Percentiles rank a stretch among this genome's conserved stretches.
Evolutionary conservation across 2,329 filamentous ascomycete genomes (phyloP).

Genomic region (Fusarium pseudonygamai): DNA sequence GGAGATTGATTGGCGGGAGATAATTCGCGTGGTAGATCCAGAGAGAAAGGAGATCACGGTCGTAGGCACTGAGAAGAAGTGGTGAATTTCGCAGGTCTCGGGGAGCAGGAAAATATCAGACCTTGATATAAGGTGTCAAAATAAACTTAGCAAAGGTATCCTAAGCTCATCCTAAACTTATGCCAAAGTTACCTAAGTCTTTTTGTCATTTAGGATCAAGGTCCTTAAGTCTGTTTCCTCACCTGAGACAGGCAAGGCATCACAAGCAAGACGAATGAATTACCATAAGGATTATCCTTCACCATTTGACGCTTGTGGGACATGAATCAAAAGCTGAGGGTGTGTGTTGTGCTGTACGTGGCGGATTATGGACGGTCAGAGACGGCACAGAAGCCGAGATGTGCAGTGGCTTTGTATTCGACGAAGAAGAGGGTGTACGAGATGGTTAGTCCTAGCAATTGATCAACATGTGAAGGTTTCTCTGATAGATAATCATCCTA

Average conservation of each 20-base stretch:
- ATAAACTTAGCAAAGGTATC: neutral
- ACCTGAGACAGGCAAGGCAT: too few relatives aligned
- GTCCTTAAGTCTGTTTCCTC: neutral
- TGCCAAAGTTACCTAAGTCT: neutral
- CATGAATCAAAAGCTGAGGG: conserved; percentile 5
- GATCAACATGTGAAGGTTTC: conserved; percentile 1
- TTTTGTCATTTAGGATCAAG: neutral
- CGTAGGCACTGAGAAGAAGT: conserved; percentile 26
- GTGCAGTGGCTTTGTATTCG: conserved; percentile 9
- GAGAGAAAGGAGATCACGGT: conserved; percentile 42
- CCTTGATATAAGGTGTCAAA: neutral
- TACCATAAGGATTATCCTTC: neutral
- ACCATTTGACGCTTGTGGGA: conserved; percentile 8
- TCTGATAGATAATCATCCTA: neutral
- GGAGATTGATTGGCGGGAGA: conserved; percentile 46
- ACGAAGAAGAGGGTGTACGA: conserved; percentile 27
- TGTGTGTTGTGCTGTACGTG: conserved; percentile 25
- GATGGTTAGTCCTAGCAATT: neutral
- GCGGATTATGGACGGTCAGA: conserved; percentile 24
- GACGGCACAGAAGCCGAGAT: conserved; percentile 28
- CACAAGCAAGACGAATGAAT: neutral
- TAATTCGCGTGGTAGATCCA: conserved; percentile 45
- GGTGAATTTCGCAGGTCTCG: neutral
- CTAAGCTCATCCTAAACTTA: neutral
- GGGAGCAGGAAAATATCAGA: too few relatives aligned